These are phyloP conservation scores for Clonostachys rosea DNA, from an alignment of 2,329 filamentous ascomycete species.

Conservation along the genomic window DNA sequence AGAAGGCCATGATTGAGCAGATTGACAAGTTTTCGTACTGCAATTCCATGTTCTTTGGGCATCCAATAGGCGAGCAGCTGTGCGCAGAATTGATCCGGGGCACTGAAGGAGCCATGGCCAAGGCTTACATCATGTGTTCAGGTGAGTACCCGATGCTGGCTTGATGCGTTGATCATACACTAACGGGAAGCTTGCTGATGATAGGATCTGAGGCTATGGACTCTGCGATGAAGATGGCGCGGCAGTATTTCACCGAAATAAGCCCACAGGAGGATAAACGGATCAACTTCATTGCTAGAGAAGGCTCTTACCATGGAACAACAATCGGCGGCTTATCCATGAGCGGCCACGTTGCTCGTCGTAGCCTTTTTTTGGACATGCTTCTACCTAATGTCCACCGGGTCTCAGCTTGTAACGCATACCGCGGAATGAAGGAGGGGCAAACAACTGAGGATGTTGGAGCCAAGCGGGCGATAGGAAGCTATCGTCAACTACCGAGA, in stretches of 20 bases:
- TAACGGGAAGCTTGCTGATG: background rate
- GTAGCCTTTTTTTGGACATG: conserved; percentile 57
- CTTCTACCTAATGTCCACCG: conserved; percentile 49
- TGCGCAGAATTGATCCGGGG: conserved; percentile 16
- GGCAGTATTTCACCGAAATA: conserved; percentile 36
- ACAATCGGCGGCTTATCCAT: conserved; percentile 63
- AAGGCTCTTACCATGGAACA: conserved; percentile 67
- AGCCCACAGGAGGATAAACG: conserved; percentile 45
- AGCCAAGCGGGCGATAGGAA: no score
- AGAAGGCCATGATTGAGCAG: conserved; percentile 10
- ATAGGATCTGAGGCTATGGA: conserved; percentile 47
- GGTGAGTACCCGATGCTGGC: conserved; percentile 12
- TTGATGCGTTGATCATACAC: background rate
- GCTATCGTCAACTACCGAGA: no score
- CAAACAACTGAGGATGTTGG: conserved; percentile 55
- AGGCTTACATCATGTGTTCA: conserved; percentile 25
- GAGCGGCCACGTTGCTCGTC: conserved; percentile 56
- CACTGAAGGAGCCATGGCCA: conserved; percentile 23
- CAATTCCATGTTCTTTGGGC: conserved; percentile 14
- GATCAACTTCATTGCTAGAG: conserved; percentile 61
- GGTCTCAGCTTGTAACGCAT: conserved; percentile 63
- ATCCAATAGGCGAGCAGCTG: conserved; percentile 10
- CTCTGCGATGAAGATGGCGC: conserved; percentile 36
- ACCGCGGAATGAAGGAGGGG: conserved; percentile 43
- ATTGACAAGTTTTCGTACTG: conserved; percentile 10